phyloP scores from a whole-genome alignment of 83 land plant species.

The Isoetes engelmannii region DNA sequence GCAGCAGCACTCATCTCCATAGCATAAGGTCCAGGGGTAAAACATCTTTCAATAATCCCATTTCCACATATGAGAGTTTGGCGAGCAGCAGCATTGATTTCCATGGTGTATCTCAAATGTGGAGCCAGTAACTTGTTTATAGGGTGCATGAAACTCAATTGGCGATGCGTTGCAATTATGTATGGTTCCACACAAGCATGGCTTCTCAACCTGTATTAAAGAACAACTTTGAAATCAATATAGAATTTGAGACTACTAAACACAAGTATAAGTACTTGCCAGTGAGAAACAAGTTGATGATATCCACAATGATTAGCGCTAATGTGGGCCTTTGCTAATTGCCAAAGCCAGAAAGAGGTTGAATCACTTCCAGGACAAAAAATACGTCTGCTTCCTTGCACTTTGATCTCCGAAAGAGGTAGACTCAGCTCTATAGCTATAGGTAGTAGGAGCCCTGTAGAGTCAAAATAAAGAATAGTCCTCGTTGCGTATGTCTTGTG shows the following conservation, averaged over 20 bases:
- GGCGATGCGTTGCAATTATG: conserved; percentile 71
- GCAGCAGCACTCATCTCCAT: conserved; percentile 77
- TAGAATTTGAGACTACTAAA: not conserved
- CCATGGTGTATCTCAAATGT: conserved; percentile 76
- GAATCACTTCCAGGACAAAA: conserved; percentile 64
- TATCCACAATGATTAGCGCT: conserved; percentile 61
- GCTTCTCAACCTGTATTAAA: conserved; percentile 50
- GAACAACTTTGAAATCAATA: not conserved
- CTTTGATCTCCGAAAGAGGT: conserved; percentile 39
- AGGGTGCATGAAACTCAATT: conserved; percentile 70
- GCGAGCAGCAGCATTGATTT: conserved; percentile 76
- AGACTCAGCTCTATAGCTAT: conserved; percentile 63
- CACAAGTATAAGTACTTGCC: conserved; percentile 29
- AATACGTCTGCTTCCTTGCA: conserved; percentile 29
- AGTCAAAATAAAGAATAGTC: conserved; percentile 41
- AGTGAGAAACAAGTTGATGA: conserved; percentile 77
- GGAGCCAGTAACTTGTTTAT: conserved; percentile 66
- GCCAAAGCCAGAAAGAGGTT: conserved; percentile 74
- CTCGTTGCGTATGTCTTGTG: conserved; percentile 53
- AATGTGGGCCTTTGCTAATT: conserved; percentile 67
- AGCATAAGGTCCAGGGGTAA: conserved; percentile 58
- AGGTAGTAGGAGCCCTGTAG: conserved; percentile 32
- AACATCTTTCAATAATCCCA: conserved; percentile 65
- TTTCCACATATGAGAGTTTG: conserved; percentile 65
- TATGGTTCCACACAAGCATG: conserved; percentile 74